phyloP scores from a whole-genome alignment of 139 green algal species.

The Chlamydomonas urium region DNA sequence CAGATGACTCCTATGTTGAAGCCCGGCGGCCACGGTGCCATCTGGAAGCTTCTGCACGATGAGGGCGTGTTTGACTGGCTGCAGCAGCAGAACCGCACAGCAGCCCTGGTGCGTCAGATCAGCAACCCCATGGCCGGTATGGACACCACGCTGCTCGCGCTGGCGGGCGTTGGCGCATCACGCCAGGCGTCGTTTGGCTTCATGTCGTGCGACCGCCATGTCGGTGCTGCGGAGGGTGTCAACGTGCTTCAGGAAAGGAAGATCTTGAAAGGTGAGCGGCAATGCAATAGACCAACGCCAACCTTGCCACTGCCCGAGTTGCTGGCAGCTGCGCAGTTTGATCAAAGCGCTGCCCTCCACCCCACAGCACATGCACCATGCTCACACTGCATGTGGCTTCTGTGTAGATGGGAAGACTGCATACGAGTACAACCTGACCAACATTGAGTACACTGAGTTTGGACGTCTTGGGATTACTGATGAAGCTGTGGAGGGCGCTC shows the following conservation, averaged over 20 bases:
- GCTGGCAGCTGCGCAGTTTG: too few relatives aligned
- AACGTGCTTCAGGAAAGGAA: constrained; percentile 80
- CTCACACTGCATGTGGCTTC: too few relatives aligned
- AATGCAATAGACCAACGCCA: background rate
- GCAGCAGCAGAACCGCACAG: constrained; percentile 37
- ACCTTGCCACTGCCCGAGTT: too few relatives aligned
- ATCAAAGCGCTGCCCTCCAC: too few relatives aligned
- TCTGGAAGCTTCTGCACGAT: constrained; percentile 99
- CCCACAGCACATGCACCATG: too few relatives aligned
- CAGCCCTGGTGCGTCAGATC: constrained; percentile 88
- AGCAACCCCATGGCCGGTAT: constrained; percentile 93
- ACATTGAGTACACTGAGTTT: constrained; percentile 99
- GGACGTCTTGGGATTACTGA: constrained; percentile 83
- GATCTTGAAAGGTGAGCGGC: background rate
- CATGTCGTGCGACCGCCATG: constrained; percentile 84
- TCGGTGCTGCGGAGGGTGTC: constrained; percentile 92
- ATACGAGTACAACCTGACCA: constrained; percentile 85
- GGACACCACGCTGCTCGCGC: constrained; percentile 91
- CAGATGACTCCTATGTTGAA: constrained; percentile 75
- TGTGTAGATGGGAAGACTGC: too few relatives aligned
- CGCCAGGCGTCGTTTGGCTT: constrained; percentile 87
- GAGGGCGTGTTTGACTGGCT: constrained; percentile 86
- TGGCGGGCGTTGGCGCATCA: constrained; percentile 65
- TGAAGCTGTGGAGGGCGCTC: constrained; percentile 36
- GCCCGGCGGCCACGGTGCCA: constrained; percentile 94